phyloP scores from a whole-genome alignment of 148 eudicot genomes.

The Tetragonia tetragonoides region DNA sequence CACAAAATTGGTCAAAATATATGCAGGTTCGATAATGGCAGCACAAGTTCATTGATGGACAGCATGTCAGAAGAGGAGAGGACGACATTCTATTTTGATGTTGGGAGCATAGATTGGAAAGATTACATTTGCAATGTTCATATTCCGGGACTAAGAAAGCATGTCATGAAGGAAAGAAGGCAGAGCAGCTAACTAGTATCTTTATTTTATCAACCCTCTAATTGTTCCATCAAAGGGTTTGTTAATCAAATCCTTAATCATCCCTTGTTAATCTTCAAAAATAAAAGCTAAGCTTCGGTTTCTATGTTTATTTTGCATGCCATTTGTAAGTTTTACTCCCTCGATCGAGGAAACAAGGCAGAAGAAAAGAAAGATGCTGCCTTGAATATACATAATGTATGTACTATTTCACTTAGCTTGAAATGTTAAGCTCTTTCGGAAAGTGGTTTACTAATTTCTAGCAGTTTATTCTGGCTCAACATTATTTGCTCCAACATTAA shows the following conservation, averaged over 20 bases:
- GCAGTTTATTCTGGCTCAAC: too few relatives aligned
- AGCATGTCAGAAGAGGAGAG: constrained; percentile 86
- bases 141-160: constrained; percentile 86
- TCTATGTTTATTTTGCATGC: neutral
- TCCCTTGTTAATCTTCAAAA: constrained; percentile 22
- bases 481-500: too few relatives aligned
- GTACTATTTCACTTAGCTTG: too few relatives aligned
- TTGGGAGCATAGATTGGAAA: constrained; percentile 85
- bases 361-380: neutral
- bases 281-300: constrained; percentile 22
- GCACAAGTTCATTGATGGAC: constrained; percentile 64
- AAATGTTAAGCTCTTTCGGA: too few relatives aligned
- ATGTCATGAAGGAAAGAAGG: constrained; percentile 94
- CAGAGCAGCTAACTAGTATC: constrained; percentile 31
- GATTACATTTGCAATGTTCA: constrained; percentile 87
- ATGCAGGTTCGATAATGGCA: constrained; percentile 84
- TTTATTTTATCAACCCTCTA: neutral
- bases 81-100: constrained; percentile 65
- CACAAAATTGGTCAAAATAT: neutral
- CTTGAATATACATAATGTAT: too few relatives aligned
- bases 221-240: constrained; percentile 5
- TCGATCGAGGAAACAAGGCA: constrained; percentile 9
- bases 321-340: neutral
- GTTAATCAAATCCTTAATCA: constrained; percentile 11
- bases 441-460: too few relatives aligned